A percentile compares a stretch with the other conserved stretches of the same genome.
phyloP scores from a whole-genome alignment of 2,329 filamentous ascomycete genomes.

The Dothidotthia symphoricarpi region DNA sequence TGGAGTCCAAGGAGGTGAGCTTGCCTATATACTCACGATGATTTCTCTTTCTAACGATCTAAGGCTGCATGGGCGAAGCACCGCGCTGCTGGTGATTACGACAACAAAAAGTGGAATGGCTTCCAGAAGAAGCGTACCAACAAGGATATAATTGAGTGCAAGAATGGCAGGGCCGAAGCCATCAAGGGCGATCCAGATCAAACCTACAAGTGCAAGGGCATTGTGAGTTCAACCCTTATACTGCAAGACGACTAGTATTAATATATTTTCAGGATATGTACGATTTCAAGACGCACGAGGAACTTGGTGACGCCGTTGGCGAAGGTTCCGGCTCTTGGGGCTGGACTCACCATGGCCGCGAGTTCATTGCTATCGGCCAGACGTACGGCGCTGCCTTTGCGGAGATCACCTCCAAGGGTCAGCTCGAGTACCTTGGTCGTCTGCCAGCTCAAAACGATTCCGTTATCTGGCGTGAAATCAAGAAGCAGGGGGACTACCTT shows the following conservation, averaged over 20 bases:
- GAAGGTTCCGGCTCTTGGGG: conserved; percentile 53
- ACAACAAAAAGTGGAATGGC: conserved; percentile 33
- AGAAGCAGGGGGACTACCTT: conserved; percentile 42
- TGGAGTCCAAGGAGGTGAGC: conserved; percentile 34
- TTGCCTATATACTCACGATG: not conserved
- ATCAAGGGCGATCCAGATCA: conserved; percentile 41
- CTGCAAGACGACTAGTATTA: conserved; percentile 1
- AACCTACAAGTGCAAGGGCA: conserved; percentile 45
- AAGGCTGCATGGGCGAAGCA: conserved; percentile 34
- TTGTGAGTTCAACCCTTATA: conserved; percentile 44
- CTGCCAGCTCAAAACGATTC: conserved; percentile 48
- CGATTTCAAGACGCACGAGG: conserved; percentile 56
- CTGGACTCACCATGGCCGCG: conserved; percentile 53
- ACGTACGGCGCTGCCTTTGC: conserved; percentile 57
- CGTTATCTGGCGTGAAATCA: conserved; percentile 56
- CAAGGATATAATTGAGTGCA: conserved; percentile 34
- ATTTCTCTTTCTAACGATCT: conserved; percentile 11
- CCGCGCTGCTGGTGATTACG: conserved; percentile 32
- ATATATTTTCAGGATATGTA: conserved; percentile 48
- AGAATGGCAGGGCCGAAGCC: conserved; percentile 38
- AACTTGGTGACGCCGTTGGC: conserved; percentile 49
- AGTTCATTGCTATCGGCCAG: conserved; percentile 57
- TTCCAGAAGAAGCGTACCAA: conserved; percentile 29
- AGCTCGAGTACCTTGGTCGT: conserved; percentile 54
- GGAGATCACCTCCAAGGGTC: conserved; percentile 51